Conservation (phyloP, 148 eudicot genomes). For the Limonium bicolor region DNA sequence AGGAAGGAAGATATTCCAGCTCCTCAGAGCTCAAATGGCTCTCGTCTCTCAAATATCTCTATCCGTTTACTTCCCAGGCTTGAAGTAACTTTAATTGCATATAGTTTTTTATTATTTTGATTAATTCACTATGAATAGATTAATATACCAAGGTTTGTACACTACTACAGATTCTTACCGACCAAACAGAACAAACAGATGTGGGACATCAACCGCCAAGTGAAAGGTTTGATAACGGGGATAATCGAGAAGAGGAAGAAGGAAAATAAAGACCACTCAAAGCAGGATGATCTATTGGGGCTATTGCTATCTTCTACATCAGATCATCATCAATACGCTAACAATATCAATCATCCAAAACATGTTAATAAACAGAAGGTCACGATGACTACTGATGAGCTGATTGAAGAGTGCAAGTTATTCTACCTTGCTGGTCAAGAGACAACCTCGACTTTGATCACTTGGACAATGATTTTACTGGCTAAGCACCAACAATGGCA, state of each 20-base stretch:
- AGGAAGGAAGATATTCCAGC: slow-evolving; percentile 17
- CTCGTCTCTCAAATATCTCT: slow-evolving; percentile 1
- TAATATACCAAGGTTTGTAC: neutral
- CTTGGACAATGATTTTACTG: slow-evolving; percentile 26
- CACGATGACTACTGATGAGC: slow-evolving; percentile 14
- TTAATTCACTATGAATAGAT: neutral
- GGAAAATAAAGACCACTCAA: neutral
- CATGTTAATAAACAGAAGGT: no score
- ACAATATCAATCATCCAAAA: neutral
- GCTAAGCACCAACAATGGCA: slow-evolving; percentile 27
- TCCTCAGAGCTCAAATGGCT: slow-evolving; percentile 12
- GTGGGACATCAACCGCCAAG: slow-evolving; percentile 10
- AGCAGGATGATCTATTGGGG: slow-evolving; percentile 14
- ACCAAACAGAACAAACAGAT: slow-evolving; percentile 16
- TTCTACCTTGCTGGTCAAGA: slow-evolving; percentile 35
- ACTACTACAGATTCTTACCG: slow-evolving; percentile 16
- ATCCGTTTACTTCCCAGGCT: slow-evolving; percentile 15
- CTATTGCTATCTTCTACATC: slow-evolving; percentile 6
- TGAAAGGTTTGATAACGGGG: slow-evolving; percentile 2
- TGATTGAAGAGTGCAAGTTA: slow-evolving; percentile 28
- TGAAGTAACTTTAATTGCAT: slow-evolving; percentile 8
- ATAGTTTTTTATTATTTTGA: neutral
- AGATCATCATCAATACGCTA: no score
- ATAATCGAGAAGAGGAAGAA: slow-evolving; percentile 16
- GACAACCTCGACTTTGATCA: slow-evolving; percentile 17